phyloP scores from a whole-genome alignment of 140 eudicot genomes.

The Stevia rebaudiana region DNA sequence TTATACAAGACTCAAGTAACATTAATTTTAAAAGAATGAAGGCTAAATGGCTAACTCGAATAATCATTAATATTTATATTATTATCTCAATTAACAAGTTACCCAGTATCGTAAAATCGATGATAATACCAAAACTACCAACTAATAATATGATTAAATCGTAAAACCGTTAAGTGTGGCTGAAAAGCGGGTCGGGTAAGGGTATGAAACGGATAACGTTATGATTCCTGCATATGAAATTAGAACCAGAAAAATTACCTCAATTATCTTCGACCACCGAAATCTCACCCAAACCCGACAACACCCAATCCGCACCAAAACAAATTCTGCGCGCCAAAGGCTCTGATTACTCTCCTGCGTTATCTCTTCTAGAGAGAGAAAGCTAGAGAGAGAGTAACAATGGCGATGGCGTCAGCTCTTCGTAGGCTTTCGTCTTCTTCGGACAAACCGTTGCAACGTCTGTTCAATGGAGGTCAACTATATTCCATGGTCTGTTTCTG shows the following conservation, averaged over 20 bases:
- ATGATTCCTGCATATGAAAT: too few species aligned
- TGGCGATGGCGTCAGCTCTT: constrained; percentile 85
- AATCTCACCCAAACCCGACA: constrained; percentile 47
- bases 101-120: too few species aligned
- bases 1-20: too few species aligned
- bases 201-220: constrained; percentile 28
- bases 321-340: constrained; percentile 23
- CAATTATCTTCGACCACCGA: constrained; percentile 63
- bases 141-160: too few species aligned
- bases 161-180: neutral
- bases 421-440: constrained; percentile 72
- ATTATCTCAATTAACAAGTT: too few species aligned
- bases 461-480: constrained; percentile 59
- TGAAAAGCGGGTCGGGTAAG: neutral
- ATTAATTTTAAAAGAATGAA: too few species aligned
- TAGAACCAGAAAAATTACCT: constrained; percentile 48
- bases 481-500: constrained; percentile 54
- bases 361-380: constrained; percentile 28
- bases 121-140: too few species aligned
- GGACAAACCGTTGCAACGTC: constrained; percentile 67
- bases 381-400: constrained; percentile 35
- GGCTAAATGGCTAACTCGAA: too few species aligned
- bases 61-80: too few species aligned
- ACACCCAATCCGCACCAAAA: constrained; percentile 26
- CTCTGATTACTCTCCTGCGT: constrained; percentile 8